A percentile compares a stretch with the other conserved stretches of the same genome.
Conservation (phyloP, 495 filamentous ascomycete genomes). For the Lineolata rhizophorae region DNA sequence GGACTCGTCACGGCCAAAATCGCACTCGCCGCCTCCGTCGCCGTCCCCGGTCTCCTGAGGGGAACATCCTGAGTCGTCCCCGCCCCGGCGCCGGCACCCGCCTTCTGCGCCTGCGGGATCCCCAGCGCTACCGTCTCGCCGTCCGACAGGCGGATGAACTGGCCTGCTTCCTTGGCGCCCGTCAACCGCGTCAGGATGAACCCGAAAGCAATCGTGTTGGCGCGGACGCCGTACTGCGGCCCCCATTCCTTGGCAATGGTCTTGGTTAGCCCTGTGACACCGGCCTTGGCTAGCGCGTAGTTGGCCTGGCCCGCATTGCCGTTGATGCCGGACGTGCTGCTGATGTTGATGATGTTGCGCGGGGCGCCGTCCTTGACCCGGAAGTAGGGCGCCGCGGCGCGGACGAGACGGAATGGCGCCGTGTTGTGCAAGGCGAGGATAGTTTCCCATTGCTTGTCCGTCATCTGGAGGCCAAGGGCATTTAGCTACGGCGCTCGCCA, state of each 20-base stretch:
- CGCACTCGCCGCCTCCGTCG: constrained; percentile 58
- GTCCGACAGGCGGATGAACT: constrained; percentile 50
- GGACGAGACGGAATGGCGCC: constrained; percentile 61
- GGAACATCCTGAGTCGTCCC: constrained; percentile 39
- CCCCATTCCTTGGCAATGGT: constrained; percentile 89
- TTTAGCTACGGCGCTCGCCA: neutral
- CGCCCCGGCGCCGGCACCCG: constrained; percentile 9
- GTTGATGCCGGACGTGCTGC: constrained; percentile 53
- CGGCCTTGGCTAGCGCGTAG: constrained; percentile 67
- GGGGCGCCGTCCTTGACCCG: constrained; percentile 63
- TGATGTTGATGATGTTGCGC: constrained; percentile 63
- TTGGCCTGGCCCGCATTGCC: constrained; percentile 76
- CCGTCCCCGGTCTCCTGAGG: constrained; percentile 46
- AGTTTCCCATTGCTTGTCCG: constrained; percentile 77
- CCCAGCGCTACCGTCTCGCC: constrained; percentile 59
- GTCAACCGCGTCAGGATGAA: constrained; percentile 59
- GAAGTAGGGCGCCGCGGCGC: constrained; percentile 66
- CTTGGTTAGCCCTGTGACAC: constrained; percentile 56
- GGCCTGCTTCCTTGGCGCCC: constrained; percentile 57
- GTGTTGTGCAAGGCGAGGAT: constrained; percentile 64
- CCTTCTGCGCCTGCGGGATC: constrained; percentile 40
- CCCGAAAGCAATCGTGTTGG: constrained; percentile 69
- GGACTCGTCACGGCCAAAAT: constrained; percentile 65
- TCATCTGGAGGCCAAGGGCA: constrained; percentile 34
- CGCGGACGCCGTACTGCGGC: constrained; percentile 57